phyloP scores from a whole-genome alignment of 805 yeast genomes.

The Lachancea lanzarotensis region DNA sequence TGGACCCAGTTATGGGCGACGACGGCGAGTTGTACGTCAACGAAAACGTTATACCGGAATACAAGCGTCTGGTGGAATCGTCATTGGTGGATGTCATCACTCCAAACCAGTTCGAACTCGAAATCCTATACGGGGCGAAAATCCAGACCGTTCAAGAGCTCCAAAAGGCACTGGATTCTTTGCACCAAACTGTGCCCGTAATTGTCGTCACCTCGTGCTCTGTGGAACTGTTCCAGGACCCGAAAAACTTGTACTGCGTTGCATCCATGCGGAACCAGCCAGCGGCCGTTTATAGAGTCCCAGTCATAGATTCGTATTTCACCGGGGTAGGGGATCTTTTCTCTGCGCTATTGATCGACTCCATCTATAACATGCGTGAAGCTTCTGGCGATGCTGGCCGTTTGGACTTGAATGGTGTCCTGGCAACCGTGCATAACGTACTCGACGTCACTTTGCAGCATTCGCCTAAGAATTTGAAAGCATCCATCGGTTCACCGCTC shows the following conservation, averaged over 20 bases:
- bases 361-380: conserved; percentile 35
- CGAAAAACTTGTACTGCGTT: conserved; percentile 36
- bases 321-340: conserved; percentile 95
- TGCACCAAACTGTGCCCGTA: conserved; percentile 38
- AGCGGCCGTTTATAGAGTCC: conserved; percentile 38
- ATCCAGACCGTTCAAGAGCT: conserved; percentile 39
- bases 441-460: conserved; percentile 19
- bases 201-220: conserved; percentile 24
- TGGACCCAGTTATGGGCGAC: conserved; percentile 82
- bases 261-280: conserved; percentile 33
- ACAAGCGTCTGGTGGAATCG: conserved; percentile 38
- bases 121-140: conserved; percentile 51
- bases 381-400: conserved; percentile 12
- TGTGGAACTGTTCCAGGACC: conserved; percentile 19
- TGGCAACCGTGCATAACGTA: conserved; percentile 30
- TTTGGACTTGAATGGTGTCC: conserved; percentile 27
- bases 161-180: conserved; percentile 37
- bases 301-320: conserved; percentile 69
- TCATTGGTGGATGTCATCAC: conserved; percentile 66
- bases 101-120: conserved; percentile 88
- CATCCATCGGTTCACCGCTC: conserved; percentile 47
- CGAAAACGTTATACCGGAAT: conserved; percentile 52
- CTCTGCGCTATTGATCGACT: conserved; percentile 68
- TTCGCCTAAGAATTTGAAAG: conserved; percentile 28
- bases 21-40: conserved; percentile 65